A percentile compares a stretch with the other conserved stretches of the same genome.
Conservation (phyloP, 192 early-diverging fungal species). For the Dimargaris cristalligena region DNA sequence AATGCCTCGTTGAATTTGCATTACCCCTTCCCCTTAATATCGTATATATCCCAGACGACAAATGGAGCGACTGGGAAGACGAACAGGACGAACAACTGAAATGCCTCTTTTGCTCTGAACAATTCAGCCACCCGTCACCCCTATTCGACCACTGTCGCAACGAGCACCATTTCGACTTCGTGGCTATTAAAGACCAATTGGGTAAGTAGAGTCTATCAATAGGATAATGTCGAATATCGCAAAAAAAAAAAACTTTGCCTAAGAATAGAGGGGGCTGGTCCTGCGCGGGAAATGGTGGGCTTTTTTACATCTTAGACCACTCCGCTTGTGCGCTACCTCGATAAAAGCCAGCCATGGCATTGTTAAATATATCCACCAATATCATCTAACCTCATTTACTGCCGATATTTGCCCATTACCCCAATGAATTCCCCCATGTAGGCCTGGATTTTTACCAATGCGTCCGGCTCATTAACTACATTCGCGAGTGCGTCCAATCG, state of each 20-base stretch:
- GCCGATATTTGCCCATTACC: neutral
- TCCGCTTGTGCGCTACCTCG: neutral
- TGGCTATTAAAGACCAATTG: conserved; percentile 21
- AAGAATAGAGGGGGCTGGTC: conserved; percentile 16
- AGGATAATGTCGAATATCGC: conserved; percentile 20
- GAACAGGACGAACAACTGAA: conserved; percentile 39
- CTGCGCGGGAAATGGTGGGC: conserved; percentile 19
- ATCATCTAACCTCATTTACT: neutral
- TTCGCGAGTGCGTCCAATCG: conserved; percentile 23
- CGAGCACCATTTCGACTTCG: conserved; percentile 52
- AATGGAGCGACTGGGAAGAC: conserved; percentile 56
- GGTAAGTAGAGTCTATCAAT: conserved; percentile 23
- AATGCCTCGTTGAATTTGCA: too few species aligned
- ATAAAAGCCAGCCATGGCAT: too few species aligned
- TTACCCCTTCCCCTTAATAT: too few species aligned
- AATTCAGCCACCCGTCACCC: conserved; percentile 26
- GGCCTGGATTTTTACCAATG: conserved; percentile 76
- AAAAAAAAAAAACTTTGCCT: too few species aligned
- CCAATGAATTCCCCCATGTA: conserved; percentile 1
- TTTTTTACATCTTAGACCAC: conserved; percentile 13
- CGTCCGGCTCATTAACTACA: conserved; percentile 27
- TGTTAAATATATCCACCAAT: conserved; percentile 13
- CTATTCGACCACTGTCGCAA: conserved; percentile 43
- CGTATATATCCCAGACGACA: too few species aligned
- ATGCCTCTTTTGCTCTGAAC: conserved; percentile 52